These are phyloP conservation scores for Diplosphaera chodatii DNA, from an alignment of 139 green algal genomes.

Conservation along the genomic window DNA sequence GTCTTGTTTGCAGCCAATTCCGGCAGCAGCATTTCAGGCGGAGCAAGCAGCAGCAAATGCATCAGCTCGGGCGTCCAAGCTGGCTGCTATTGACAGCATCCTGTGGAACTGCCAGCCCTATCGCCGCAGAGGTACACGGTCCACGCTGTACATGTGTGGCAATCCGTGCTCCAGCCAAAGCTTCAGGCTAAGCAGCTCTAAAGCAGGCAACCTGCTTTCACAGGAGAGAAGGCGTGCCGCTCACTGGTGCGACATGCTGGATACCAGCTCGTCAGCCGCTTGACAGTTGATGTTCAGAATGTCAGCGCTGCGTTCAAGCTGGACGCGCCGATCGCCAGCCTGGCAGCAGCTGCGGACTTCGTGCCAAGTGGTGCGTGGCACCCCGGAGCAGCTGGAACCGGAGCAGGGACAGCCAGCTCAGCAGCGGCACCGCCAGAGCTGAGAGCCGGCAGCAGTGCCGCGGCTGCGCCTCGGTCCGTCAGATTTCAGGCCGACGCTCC, in stretches of 20 bases:
- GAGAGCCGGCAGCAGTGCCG: neutral
- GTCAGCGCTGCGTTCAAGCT: conserved; percentile 5
- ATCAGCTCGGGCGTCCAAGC: neutral
- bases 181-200: no score
- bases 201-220: no score
- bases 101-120: conserved; percentile 10
- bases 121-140: no score
- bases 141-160: no score
- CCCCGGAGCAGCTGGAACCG: no score
- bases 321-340: conserved; percentile 2
- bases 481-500: no score
- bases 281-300: conserved; percentile 2
- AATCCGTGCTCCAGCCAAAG: no score
- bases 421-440: neutral
- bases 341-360: neutral
- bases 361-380: neutral
- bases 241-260: neutral
- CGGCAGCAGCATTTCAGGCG: neutral
- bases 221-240: neutral
- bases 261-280: conserved; percentile 4
- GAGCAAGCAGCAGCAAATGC: neutral
- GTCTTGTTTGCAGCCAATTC: no score
- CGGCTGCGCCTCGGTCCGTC: no score
- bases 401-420: neutral
- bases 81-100: conserved; percentile 11